Base-by-base conservation (phyloP, 345 rosid species). In the Boechera divaricarpa region DNA sequence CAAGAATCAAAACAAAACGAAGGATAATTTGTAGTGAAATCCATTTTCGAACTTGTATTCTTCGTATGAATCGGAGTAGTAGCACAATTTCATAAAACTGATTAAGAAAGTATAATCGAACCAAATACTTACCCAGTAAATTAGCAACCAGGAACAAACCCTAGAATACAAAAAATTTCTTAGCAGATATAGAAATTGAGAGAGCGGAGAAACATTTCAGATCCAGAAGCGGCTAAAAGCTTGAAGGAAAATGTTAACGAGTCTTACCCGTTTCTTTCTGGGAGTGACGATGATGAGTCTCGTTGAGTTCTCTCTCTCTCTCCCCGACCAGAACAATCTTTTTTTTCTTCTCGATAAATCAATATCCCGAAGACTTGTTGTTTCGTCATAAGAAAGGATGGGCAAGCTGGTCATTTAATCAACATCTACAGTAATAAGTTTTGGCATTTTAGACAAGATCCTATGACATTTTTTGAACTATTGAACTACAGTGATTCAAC, bases 271-370 rank as follows among this genome's bases (percentile, higher is more conserved):
- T 21, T 51, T 71, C 63, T 57, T 45, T 24, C 29, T 13, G 44
- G 13, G 32, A 72, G 68, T 58, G 73, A 66, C 51, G 61, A 48
- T 38, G 61, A 45, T 36, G 72, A 74, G 49, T 59, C 49, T 74
- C 49, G 3, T 13, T 41, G 29, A 49, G 13, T 26, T 21, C 38
- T 49, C 56, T 39, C 36, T 24, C 38, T 61, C 28, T 24, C 70
- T 56, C 58, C 38, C 59, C n/a, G n/a, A 47, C 38, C 72, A 6
- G 39, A 66, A 36, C 62, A 6, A 63, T 26, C 13, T 9, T 11
- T 33, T 32, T 12, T 38, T 1, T 38, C 18, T 57, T 32, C 2
- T 2, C 21, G 21, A 18, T 4, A 8, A 9, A 18, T n/a, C 5
- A 48, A n/a, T 45, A 45, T 45, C 18, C 7, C 5, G 21, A 18